phyloP scores from a whole-genome alignment of 768 basidiomycete genomes.

The Tubosaeta sp. region DNA sequence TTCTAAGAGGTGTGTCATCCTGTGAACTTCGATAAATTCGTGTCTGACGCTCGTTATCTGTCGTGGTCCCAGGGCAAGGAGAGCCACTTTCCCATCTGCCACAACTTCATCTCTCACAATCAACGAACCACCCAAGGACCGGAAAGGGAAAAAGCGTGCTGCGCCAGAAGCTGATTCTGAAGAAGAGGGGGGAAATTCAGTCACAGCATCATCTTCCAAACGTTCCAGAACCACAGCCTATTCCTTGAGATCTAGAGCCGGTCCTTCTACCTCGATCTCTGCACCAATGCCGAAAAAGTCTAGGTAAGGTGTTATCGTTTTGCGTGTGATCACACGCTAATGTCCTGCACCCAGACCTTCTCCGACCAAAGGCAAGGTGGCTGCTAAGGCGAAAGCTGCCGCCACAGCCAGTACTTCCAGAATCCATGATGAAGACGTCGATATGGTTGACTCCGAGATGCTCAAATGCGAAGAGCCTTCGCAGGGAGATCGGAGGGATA shows the following conservation, averaged over 20 bases:
- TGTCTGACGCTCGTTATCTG: conserved; percentile 28
- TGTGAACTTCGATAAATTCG: conserved; percentile 24
- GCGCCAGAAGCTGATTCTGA: conserved; percentile 65
- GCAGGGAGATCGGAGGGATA: conserved; percentile 45
- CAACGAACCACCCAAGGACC: conserved; percentile 71
- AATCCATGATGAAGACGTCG: conserved; percentile 65
- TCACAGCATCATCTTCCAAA: conserved; percentile 50
- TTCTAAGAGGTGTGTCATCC: conserved; percentile 58
- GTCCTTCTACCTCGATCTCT: conserved; percentile 37
- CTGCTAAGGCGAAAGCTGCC: conserved; percentile 53
- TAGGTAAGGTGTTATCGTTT: conserved; percentile 39
- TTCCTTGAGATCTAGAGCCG: conserved; percentile 60
- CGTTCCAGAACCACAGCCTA: conserved; percentile 60
- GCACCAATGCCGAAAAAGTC: conserved; percentile 73
- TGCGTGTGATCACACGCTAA: conserved; percentile 10
- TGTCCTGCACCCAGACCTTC: conserved; percentile 37
- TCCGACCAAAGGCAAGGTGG: conserved; percentile 55
- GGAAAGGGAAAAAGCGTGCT: conserved; percentile 92
- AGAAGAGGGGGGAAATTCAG: conserved; percentile 52
- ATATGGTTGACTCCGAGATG: conserved; percentile 65
- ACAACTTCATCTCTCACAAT: conserved; percentile 52
- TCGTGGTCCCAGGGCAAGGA: conserved; percentile 50
- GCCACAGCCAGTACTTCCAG: conserved; percentile 60
- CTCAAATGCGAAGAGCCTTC: conserved; percentile 43
- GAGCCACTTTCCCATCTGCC: conserved; percentile 43